These are phyloP conservation scores for Hortiboletus flavorubellus DNA, from an alignment of 768 basidiomycete species.

Conservation along the genomic window DNA sequence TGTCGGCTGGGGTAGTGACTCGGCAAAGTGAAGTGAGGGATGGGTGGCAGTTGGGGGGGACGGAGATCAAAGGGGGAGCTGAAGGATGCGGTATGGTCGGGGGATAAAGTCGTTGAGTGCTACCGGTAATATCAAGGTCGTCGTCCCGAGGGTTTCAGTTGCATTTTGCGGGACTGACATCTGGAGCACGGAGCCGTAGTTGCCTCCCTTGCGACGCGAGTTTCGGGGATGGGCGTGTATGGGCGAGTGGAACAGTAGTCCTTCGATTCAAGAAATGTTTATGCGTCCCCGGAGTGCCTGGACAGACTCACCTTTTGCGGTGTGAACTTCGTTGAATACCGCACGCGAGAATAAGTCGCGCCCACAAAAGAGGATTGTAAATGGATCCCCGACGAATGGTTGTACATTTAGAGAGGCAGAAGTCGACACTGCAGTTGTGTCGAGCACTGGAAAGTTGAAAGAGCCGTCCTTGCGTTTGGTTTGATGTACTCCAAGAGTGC, in stretches of 20 bases:
- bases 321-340: constrained; percentile 61
- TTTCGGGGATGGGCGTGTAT: constrained; percentile 68
- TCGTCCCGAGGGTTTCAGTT: constrained; percentile 62
- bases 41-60: constrained; percentile 27
- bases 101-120: constrained; percentile 88
- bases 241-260: constrained; percentile 45
- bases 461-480: background rate
- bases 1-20: constrained; percentile 32
- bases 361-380: constrained; percentile 84
- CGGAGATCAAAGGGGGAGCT: constrained; percentile 50
- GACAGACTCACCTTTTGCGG: constrained; percentile 52
- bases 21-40: constrained; percentile 24
- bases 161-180: constrained; percentile 63
- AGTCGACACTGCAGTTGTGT: background rate
- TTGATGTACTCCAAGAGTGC: background rate
- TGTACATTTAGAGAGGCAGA: background rate
- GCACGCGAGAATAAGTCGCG: constrained; percentile 84
- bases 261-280: too few species aligned
- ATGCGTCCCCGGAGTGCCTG: background rate
- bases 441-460: background rate
- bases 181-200: constrained; percentile 48
- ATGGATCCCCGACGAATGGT: constrained; percentile 31
- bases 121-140: constrained; percentile 49
- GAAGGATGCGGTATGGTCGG: constrained; percentile 71
- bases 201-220: constrained; percentile 59